A percentile compares a stretch with the other conserved stretches of the same genome.
Conservation (phyloP, 1,139 yeast genomes). For the Debaryomycetaceae sp. region DNA sequence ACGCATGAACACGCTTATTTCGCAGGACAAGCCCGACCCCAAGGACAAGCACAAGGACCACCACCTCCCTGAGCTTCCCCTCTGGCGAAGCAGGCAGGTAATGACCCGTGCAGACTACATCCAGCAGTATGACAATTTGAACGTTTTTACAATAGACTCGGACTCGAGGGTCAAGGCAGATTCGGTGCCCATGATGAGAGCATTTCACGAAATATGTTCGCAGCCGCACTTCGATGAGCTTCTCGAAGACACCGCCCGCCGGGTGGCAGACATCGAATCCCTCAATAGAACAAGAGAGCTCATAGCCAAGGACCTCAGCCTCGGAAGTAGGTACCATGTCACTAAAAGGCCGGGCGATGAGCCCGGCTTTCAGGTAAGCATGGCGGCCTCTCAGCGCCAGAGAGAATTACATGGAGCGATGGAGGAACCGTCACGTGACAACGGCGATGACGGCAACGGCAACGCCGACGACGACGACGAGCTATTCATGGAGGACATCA, state of each 20-base stretch:
- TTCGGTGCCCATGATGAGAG: slow-evolving; percentile 86
- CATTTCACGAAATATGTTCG: slow-evolving; percentile 72
- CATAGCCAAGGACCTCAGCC: slow-evolving; percentile 66
- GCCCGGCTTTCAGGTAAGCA: slow-evolving; percentile 12
- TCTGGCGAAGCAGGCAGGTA: slow-evolving; percentile 81
- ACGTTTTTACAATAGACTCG: slow-evolving; percentile 76
- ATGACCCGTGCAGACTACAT: slow-evolving; percentile 86
- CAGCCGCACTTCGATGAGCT: slow-evolving; percentile 70
- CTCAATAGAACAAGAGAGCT: slow-evolving; percentile 78
- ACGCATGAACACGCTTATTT: slow-evolving; percentile 27
- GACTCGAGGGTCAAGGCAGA: slow-evolving; percentile 75
- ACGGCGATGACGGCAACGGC: slow-evolving; percentile 27
- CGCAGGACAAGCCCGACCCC: slow-evolving; percentile 15
- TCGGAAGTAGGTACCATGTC: slow-evolving; percentile 46
- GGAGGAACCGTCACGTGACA: slow-evolving; percentile 9
- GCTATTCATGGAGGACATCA: slow-evolving; percentile 38
- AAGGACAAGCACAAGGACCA: slow-evolving; percentile 37
- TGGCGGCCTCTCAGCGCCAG: slow-evolving; percentile 17
- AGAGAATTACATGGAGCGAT: slow-evolving; percentile 17
- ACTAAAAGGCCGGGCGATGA: slow-evolving; percentile 9
- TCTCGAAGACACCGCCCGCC: slow-evolving; percentile 64
- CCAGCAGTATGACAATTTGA: slow-evolving; percentile 68
- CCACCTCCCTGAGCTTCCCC: slow-evolving; percentile 65
- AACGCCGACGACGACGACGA: slow-evolving; percentile 32
- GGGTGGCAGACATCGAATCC: slow-evolving; percentile 75